Base-by-base conservation (phyloP, 257 asterid species). In the Capsicum chinense region DNA sequence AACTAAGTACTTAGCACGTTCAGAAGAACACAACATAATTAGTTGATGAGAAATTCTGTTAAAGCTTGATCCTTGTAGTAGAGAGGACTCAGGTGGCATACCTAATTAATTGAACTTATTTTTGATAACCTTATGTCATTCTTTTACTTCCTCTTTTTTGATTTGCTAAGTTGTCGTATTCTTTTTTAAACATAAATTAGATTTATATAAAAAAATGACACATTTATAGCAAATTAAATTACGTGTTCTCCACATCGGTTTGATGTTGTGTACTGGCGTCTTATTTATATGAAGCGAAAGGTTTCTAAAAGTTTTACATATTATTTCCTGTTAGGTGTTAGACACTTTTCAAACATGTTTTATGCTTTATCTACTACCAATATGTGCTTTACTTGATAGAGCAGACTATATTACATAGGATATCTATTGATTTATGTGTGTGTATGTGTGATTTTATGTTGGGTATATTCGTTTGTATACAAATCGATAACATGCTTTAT, bases 1-100 rank as follows among this genome's bases (percentile, higher is more conserved):
- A 76, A 76, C 13, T 42, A 39, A 52, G 54, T 52, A 54, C 62
- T 54, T 7, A 13, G 3, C 5, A 26, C 52, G 63, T 76, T 54
- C 15, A 52, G 26, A 76, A 76, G 81, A 74, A 74, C 47, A 50
- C 62, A 17, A 50, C 19, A 52, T 74, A 12, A 74, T 50, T 50
- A 74, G 62, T 74, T 50, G 37, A 12, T 74, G 44, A 74, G 8
- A 11, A 74, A 50, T 19, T 21, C n/a, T 21, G 62, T 48, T 74
- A 21, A 50, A 50, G 62, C 16, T 74, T 13, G 81, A 21, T 44
- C 59, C 26, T 76, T 76, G 26, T 9, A 64, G 64, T 76, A 52
- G 81, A 52, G 63, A 76, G 16, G 39, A 26, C 33, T 26, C 33
- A 7, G 48, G 63, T 48, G 81, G 39, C 14, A 3, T 76, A 54